These are phyloP conservation scores for Claviceps humidiphila DNA, from an alignment of 2,329 filamentous ascomycete genomes.

Conservation along the genomic window DNA sequence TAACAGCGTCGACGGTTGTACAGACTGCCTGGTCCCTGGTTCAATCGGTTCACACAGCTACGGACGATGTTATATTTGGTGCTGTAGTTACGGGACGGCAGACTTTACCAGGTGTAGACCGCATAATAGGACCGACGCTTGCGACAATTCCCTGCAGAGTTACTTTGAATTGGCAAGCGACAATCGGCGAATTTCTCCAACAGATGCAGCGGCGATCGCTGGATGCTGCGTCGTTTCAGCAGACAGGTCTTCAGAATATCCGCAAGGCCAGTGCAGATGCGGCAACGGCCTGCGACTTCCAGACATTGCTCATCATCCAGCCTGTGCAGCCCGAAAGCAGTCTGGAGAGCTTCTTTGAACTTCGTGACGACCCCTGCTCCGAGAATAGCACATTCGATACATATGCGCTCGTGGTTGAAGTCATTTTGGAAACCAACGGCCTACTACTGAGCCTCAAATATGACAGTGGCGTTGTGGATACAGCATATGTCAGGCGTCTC, in stretches of 20 bases:
- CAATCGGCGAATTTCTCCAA: conserved; percentile 4
- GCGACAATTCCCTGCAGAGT: conserved; percentile 29
- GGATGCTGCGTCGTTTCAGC: conserved; percentile 10
- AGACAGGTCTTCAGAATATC: conserved; percentile 1
- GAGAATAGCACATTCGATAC: too few relatives aligned
- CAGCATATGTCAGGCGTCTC: too few relatives aligned
- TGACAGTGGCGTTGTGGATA: too few relatives aligned
- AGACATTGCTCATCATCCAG: not conserved
- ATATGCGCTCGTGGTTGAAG: too few relatives aligned
- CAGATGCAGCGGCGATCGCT: conserved; percentile 8
- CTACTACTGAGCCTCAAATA: too few relatives aligned
- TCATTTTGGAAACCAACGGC: too few relatives aligned
- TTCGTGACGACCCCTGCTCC: too few relatives aligned
- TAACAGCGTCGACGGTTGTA: conserved; percentile 7
- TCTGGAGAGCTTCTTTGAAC: not conserved
- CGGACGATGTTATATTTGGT: conserved; percentile 27
- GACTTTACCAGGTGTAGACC: conserved; percentile 10
- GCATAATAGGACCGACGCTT: conserved; percentile 19
- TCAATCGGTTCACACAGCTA: conserved; percentile 31
- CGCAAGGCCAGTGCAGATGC: not conserved
- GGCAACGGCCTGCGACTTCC: not conserved
- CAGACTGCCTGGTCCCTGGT: conserved; percentile 36
- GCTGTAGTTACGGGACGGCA: conserved; percentile 28
- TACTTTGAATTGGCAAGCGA: conserved; percentile 15
- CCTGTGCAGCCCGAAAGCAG: not conserved